phyloP scores from a whole-genome alignment of 805 yeast genomes.

The Cyberlindnera xylosilytica region DNA sequence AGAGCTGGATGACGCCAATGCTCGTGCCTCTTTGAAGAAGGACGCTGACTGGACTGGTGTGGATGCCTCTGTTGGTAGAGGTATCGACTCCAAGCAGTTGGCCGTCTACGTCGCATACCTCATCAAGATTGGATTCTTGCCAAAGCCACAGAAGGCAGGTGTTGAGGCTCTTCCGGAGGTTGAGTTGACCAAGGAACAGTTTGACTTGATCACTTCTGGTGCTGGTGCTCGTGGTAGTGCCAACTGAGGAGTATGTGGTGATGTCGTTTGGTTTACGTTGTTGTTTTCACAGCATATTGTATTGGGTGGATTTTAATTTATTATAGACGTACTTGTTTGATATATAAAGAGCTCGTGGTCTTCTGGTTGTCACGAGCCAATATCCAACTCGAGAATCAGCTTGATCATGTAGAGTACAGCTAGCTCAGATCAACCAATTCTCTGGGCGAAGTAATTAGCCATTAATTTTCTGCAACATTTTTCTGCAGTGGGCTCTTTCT shows the following conservation, averaged over 20 bases:
- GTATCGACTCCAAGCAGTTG: slow-evolving; percentile 64
- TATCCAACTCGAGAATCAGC: too few relatives aligned
- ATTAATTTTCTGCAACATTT: too few relatives aligned
- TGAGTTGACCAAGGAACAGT: slow-evolving; percentile 51
- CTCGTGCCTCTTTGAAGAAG: slow-evolving; percentile 59
- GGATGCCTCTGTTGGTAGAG: slow-evolving; percentile 68
- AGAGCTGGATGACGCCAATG: slow-evolving; percentile 85
- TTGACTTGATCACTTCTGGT: slow-evolving; percentile 57
- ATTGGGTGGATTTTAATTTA: too few relatives aligned
- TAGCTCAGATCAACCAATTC: too few relatives aligned
- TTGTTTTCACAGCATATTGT: too few relatives aligned
- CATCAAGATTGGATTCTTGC: slow-evolving; percentile 75
- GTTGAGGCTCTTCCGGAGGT: slow-evolving; percentile 52
- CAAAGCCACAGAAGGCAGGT: slow-evolving; percentile 50
- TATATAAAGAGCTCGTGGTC: too few relatives aligned
- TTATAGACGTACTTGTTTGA: not conserved
- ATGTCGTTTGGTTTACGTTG: not conserved
- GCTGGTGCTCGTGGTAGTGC: slow-evolving; percentile 77
- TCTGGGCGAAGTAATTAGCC: too few relatives aligned
- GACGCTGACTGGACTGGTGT: slow-evolving; percentile 64
- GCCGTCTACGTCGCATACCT: slow-evolving; percentile 80
- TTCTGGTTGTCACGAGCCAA: too few relatives aligned
- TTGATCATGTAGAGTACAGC: too few relatives aligned
- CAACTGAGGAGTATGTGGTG: too few relatives aligned
- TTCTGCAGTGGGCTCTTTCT: too few relatives aligned